Evolutionary conservation across 306 rosid species (phyloP).

Genomic region (Arachis hypogaea): DNA sequence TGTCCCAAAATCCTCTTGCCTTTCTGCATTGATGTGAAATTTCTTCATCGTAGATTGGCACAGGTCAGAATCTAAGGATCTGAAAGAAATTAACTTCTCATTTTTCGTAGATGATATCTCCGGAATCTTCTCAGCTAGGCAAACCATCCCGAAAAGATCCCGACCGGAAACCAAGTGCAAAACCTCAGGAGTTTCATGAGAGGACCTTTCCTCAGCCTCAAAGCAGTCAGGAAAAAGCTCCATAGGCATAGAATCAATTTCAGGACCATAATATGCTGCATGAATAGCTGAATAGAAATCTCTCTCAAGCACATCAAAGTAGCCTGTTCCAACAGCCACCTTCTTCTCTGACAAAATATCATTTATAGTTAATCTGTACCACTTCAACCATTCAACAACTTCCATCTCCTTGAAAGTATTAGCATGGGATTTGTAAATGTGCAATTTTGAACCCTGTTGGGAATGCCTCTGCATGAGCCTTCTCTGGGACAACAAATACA

Average conservation of each 20-base stretch:
- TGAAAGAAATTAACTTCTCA: slow-evolving; percentile 55
- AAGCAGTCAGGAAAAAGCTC: slow-evolving; percentile 86
- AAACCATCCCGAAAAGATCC: slow-evolving; percentile 91
- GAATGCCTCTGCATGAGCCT: slow-evolving; percentile 56
- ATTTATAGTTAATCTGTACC: slow-evolving; percentile 73
- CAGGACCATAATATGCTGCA: slow-evolving; percentile 86
- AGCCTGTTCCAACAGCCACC: slow-evolving; percentile 74
- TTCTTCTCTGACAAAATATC: slow-evolving; percentile 73
- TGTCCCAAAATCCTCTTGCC: slow-evolving; percentile 39
- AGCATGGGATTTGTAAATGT: slow-evolving; percentile 50
- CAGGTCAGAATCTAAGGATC: slow-evolving; percentile 42
- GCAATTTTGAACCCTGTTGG: slow-evolving; percentile 47
- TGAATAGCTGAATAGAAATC: slow-evolving; percentile 90
- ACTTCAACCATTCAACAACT: slow-evolving; percentile 94
- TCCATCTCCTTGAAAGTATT: slow-evolving; percentile 67
- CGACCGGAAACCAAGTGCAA: slow-evolving; percentile 97
- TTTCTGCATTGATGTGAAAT: slow-evolving; percentile 38
- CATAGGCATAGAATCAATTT: slow-evolving; percentile 66
- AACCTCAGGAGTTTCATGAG: slow-evolving; percentile 81
- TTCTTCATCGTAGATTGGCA: slow-evolving; percentile 48
- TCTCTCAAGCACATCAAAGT: slow-evolving; percentile 79
- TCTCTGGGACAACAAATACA: slow-evolving; percentile 68
- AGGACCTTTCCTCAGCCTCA: slow-evolving; percentile 98
- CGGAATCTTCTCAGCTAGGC: slow-evolving; percentile 54
- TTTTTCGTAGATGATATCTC: slow-evolving; percentile 51